phyloP scores from a whole-genome alignment of 306 rosid genomes.

The Fragaria vesca region DNA sequence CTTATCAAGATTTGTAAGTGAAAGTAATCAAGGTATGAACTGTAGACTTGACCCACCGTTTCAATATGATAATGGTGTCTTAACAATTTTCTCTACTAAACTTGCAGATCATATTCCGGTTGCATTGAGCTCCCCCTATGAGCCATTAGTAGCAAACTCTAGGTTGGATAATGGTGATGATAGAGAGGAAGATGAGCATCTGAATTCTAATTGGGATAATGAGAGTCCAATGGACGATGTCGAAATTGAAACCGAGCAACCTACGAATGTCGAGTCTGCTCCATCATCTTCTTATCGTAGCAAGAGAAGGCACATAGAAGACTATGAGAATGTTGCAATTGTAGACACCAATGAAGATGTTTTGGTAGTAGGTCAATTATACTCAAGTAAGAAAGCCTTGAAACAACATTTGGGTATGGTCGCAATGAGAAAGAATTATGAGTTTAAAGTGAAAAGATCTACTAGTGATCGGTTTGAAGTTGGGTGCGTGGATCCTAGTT shows the following conservation, averaged over 20 bases:
- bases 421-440: not conserved
- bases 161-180: not conserved
- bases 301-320: not conserved
- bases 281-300: not conserved
- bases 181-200: not conserved
- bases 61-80: not conserved
- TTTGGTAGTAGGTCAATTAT: not conserved
- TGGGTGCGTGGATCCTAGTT: too few relatives aligned
- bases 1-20: not conserved
- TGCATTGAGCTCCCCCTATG: too few relatives aligned
- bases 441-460: not conserved
- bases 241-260: not conserved
- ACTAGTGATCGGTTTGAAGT: too few relatives aligned
- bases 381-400: constrained; percentile 3
- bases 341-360: not conserved
- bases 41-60: not conserved
- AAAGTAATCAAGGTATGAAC: not conserved
- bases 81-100: too few relatives aligned
- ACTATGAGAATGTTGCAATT: not conserved
- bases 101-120: too few relatives aligned
- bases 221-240: not conserved
- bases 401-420: not conserved
- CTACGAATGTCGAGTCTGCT: not conserved
- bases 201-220: not conserved
- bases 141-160: not conserved